These are phyloP conservation scores for Chlorella sp. DNA, from an alignment of 139 green algal species.

Conservation along the genomic window DNA sequence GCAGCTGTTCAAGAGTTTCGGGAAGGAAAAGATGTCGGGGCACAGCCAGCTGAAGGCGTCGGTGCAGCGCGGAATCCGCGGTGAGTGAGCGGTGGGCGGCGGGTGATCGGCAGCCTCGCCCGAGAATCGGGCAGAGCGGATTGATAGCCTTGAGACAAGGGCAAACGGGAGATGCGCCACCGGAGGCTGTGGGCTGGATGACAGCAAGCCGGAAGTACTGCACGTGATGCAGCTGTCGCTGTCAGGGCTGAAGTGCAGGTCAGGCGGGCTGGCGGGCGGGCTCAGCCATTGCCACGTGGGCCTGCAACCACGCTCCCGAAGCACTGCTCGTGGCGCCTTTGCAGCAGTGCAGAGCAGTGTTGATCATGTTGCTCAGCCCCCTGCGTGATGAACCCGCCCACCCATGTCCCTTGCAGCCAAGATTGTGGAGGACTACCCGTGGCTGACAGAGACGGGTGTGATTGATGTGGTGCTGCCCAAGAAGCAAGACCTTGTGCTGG, in stretches of 20 bases:
- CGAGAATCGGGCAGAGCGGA: no score
- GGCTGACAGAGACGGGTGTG: slow-evolving; percentile 77
- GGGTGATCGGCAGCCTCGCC: not conserved
- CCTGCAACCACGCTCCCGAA: no score
- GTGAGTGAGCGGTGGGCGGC: slow-evolving; percentile 12
- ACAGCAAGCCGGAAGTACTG: no score
- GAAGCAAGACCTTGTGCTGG: slow-evolving; percentile 87
- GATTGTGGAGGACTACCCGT: slow-evolving; percentile 90
- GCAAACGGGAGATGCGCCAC: no score
- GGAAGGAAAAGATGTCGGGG: slow-evolving; percentile 45
- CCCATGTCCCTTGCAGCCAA: slow-evolving; percentile 63
- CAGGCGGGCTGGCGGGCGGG: no score
- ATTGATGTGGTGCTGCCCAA: slow-evolving; percentile 96
- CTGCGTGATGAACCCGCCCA: not conserved
- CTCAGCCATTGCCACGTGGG: no score
- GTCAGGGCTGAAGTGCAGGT: no score
- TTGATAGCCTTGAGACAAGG: no score
- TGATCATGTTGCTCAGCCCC: not conserved
- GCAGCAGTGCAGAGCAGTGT: not conserved
- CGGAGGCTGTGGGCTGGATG: no score
- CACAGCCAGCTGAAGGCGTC: slow-evolving; percentile 54
- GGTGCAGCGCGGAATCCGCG: slow-evolving; percentile 47
- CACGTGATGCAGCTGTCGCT: no score
- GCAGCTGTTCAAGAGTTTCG: slow-evolving; percentile 49
- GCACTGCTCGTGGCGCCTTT: no score